Base-by-base conservation (phyloP, 148 eudicot genomes). In the Silene latifolia region DNA sequence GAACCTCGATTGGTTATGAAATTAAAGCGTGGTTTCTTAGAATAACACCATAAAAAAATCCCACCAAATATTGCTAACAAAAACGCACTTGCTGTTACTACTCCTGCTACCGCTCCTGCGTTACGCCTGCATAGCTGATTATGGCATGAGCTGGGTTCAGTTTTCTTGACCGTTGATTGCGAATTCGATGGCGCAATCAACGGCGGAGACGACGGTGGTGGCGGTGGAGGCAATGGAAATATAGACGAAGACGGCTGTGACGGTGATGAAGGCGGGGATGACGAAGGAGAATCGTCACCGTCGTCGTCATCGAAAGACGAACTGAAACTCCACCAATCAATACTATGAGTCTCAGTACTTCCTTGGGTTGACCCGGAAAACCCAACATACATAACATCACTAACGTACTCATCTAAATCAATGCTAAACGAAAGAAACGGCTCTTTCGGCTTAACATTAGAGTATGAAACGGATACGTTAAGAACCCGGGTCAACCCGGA, bases 291-390 rank as follows among this genome's bases (percentile, higher is more conserved):
- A 1, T 59, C 57, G 7, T 39, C 44, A 1, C 47, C 57, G 7
- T 39, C 44, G 9, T 51, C 56, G 18, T 74, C 69, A 7, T 79
- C 89, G 59, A 88, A 87, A 0, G 89, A 82, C 1, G 98, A 89
- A 57, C 80, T 84, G 69, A 93, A 93, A 32, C 92, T 93, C 98
- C 98, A 93, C 97, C 94, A 93, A 21, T 85, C 91, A 57, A 93
- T 81, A 79, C 77, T 81, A 63, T 93, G 98, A 24, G 83, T 69
- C 60, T 93, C 98, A 1, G 98, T 93, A 21, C 98, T 93, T 0
- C 98, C 98, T 77, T 93, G 98, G 70, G 98, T 93, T 8, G 98
- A 91, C 57, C 92, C 97, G 1, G 87, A 79, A 74, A 93, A 91
- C 17, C 98, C 98, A 6, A 93, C 94, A 32, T 74, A 93, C 97